Conservation (phyloP, 768 basidiomycete genomes). For the Cubamyces lactineus region DNA sequence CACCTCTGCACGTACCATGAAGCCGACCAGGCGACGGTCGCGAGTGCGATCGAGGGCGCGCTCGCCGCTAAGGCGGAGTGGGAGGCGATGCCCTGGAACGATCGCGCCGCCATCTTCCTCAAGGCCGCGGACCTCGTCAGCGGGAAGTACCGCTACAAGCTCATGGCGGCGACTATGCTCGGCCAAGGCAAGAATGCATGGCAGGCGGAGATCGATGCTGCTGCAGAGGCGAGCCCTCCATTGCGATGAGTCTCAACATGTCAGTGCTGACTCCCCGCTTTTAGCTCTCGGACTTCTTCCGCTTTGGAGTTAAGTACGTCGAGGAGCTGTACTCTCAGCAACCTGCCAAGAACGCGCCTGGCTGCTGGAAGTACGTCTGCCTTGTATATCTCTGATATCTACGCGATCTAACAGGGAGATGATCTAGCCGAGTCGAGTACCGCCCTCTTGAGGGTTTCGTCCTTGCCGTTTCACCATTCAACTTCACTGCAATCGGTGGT, state of each 20-base stretch:
- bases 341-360: constrained; percentile 81
- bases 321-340: constrained; percentile 94
- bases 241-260: background rate
- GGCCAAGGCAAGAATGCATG: constrained; percentile 99
- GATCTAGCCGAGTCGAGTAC: constrained; percentile 85
- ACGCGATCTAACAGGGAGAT: constrained; percentile 10
- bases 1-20: constrained; percentile 88
- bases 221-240: constrained; percentile 78
- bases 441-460: constrained; percentile 99
- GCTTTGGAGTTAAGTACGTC: constrained; percentile 96
- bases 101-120: constrained; percentile 96
- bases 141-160: constrained; percentile 93
- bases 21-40: constrained; percentile 76
- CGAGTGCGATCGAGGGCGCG: constrained; percentile 83
- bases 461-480: constrained; percentile 96
- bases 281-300: constrained; percentile 88
- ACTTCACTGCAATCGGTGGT: constrained; percentile 97
- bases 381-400: background rate
- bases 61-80: constrained; percentile 85
- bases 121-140: constrained; percentile 96
- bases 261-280: background rate
- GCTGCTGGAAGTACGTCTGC: constrained; percentile 90
- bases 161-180: constrained; percentile 95
- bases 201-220: constrained; percentile 99
- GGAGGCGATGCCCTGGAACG: constrained; percentile 96